Conservation (phyloP, 2,329 filamentous ascomycete genomes). For the Stylonectria norvegica region DNA sequence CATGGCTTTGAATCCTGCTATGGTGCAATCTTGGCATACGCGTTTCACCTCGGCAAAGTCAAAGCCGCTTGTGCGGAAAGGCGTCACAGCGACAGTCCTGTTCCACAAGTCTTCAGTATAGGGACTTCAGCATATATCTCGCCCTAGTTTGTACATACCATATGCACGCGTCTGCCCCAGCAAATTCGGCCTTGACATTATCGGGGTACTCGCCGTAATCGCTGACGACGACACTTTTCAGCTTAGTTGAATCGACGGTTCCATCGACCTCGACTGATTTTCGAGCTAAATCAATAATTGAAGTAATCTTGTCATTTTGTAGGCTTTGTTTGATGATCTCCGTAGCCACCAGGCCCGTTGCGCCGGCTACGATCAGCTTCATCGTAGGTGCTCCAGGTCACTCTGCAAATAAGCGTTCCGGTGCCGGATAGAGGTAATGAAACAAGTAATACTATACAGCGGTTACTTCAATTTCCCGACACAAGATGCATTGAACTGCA, state of each 20-base stretch:
- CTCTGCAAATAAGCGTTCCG: too few relatives aligned
- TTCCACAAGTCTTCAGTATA: neutral
- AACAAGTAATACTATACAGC: too few relatives aligned
- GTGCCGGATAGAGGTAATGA: too few relatives aligned
- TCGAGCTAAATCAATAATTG: neutral
- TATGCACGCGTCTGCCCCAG: slow-evolving; percentile 1
- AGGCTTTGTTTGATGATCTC: slow-evolving; percentile 1
- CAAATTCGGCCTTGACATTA: neutral
- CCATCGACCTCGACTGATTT: neutral
- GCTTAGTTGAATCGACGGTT: neutral
- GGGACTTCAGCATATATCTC: too few relatives aligned
- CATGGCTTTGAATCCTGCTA: neutral
- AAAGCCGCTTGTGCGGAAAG: neutral
- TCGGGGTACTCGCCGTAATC: slow-evolving; percentile 1
- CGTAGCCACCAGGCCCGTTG: neutral
- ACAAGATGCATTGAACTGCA: too few relatives aligned
- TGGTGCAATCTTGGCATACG: neutral
- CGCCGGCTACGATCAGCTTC: slow-evolving; percentile 3
- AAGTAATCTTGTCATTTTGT: neutral
- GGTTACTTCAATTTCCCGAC: too few relatives aligned
- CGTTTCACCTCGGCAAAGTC: slow-evolving; percentile 1
- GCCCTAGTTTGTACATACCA: neutral
- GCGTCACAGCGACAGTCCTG: slow-evolving; percentile 2
- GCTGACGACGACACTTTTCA: slow-evolving; percentile 1
- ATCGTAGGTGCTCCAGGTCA: neutral